Percentiles rank a stretch among this genome's conserved stretches.
These are phyloP conservation scores for Puccinellia tenuiflora DNA, from an alignment of 176 grass and related monocot genomes.

Conservation along the genomic window DNA sequence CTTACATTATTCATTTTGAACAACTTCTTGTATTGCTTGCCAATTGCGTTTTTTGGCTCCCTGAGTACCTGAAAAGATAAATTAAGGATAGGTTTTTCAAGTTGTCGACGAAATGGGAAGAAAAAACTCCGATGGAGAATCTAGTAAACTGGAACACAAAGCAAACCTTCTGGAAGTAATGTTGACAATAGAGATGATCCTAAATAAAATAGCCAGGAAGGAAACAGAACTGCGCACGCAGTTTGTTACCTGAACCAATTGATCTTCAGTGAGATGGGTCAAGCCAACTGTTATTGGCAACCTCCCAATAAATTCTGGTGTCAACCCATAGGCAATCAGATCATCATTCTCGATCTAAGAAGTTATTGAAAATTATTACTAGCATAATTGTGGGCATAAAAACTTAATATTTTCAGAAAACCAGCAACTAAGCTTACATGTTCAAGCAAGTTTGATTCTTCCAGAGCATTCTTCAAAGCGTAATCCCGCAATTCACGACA, in stretches of 20 bases:
- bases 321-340: constrained; percentile 59
- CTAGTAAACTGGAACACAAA: background rate
- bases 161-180: background rate
- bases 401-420: background rate
- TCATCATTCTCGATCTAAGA: constrained; percentile 56
- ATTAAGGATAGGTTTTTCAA: background rate
- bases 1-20: constrained; percentile 78
- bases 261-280: constrained; percentile 45
- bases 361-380: background rate
- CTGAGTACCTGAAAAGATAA: constrained; percentile 45
- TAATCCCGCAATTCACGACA: constrained; percentile 24
- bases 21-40: constrained; percentile 62
- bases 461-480: constrained; percentile 26
- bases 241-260: constrained; percentile 49
- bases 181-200: background rate
- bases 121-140: background rate
- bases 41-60: constrained; percentile 59
- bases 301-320: constrained; percentile 67
- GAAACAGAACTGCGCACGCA: background rate
- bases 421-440: constrained; percentile 29
- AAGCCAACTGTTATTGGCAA: constrained; percentile 54
- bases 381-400: background rate
- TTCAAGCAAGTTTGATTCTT: constrained; percentile 33
- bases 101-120: background rate
- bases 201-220: background rate